Evolutionary conservation across 495 filamentous ascomycete species (phyloP).

Genomic region (Opeltia flavorubescens): DNA sequence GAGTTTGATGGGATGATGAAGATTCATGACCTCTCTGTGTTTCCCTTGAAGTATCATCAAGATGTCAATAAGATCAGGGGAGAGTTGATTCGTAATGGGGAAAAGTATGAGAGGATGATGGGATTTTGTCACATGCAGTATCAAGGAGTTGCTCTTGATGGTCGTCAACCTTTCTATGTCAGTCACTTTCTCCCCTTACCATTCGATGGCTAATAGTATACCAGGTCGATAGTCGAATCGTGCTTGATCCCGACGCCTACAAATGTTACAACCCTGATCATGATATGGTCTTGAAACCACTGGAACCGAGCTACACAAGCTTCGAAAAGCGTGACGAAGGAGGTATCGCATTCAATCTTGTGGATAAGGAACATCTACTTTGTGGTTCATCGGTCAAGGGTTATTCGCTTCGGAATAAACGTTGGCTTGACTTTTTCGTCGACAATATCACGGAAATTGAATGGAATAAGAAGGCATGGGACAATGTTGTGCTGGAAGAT

Average conservation of each 20-base stretch:
- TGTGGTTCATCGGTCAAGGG: conserved; percentile 21
- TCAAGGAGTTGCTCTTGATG: conserved; percentile 31
- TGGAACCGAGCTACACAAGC: too few relatives aligned
- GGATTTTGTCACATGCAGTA: conserved; percentile 51
- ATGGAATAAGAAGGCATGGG: conserved; percentile 29
- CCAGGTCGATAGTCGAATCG: conserved; percentile 36
- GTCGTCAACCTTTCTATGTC: conserved; percentile 17
- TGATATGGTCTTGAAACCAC: conserved; percentile 41
- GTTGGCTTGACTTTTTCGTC: conserved; percentile 23
- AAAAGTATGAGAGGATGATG: conserved; percentile 35
- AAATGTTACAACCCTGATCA: conserved; percentile 14
- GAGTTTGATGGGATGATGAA: conserved; percentile 40
- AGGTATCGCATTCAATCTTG: not conserved
- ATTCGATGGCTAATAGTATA: too few relatives aligned
- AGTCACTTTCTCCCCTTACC: conserved; percentile 22
- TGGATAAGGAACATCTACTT: conserved; percentile 5
- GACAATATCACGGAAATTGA: conserved; percentile 23
- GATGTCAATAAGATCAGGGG: conserved; percentile 22
- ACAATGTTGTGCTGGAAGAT: conserved; percentile 27
- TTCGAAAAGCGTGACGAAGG: too few relatives aligned
- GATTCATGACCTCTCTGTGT: conserved; percentile 40
- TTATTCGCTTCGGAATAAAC: conserved; percentile 30
- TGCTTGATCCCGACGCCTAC: conserved; percentile 33
- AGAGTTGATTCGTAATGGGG: conserved; percentile 31
- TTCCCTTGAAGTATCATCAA: conserved; percentile 41